Percentiles rank a stretch among this genome's conserved stretches.
phyloP scores from a whole-genome alignment of 371 early-diverging fungal genomes.

The Phascolomyces articulosus region DNA sequence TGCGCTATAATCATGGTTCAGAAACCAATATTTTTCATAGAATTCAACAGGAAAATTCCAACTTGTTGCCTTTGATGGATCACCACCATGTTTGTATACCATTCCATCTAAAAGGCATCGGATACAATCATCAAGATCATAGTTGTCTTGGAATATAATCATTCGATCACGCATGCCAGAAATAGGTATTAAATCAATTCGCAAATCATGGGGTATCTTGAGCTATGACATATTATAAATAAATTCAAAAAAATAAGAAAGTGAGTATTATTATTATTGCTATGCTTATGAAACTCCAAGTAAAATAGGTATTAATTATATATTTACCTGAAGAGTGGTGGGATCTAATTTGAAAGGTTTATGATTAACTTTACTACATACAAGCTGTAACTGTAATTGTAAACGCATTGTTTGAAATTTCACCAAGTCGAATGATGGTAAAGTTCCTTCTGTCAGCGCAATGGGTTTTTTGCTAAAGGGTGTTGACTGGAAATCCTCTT shows the following conservation, averaged over 20 bases:
- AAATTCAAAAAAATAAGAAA: background rate
- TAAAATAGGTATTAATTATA: no score
- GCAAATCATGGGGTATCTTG: conserved; percentile 37
- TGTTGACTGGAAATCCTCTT: no score
- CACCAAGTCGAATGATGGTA: conserved; percentile 30
- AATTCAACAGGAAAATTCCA: conserved; percentile 39
- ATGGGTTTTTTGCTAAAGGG: conserved; percentile 7
- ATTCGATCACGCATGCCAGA: conserved; percentile 41
- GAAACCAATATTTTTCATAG: conserved; percentile 32
- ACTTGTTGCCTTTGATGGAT: conserved; percentile 32
- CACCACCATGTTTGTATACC: conserved; percentile 28
- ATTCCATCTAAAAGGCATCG: conserved; percentile 25
- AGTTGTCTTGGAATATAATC: conserved; percentile 42
- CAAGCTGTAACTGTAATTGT: conserved; percentile 35
- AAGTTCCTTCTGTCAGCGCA: conserved; percentile 14
- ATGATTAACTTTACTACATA: conserved; percentile 19
- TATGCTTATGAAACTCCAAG: no score
- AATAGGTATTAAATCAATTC: conserved; percentile 42
- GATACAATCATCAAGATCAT: conserved; percentile 37
- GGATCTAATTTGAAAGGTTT: conserved; percentile 25
- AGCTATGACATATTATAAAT: conserved; percentile 21
- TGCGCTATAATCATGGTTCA: conserved; percentile 35
- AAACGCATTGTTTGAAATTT: conserved; percentile 44
- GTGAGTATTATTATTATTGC: conserved; percentile 42
- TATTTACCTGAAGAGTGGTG: no score